Evolutionary conservation across 257 asterid species (phyloP).

Genomic region (Scutellaria galericulata): DNA sequence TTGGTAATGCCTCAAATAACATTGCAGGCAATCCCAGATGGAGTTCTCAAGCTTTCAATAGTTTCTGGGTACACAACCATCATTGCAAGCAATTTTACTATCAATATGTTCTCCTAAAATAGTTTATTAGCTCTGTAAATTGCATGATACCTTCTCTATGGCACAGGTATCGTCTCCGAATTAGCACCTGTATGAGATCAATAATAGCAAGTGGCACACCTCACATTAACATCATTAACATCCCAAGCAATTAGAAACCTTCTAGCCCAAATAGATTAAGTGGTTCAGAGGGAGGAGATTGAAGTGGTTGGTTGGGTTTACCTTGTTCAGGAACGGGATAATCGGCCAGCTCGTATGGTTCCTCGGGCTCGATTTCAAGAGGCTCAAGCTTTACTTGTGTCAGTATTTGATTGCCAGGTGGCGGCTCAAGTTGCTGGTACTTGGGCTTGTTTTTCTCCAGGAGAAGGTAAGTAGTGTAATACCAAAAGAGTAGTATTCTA

Average conservation of each 20-base stretch:
- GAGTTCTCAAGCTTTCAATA: slow-evolving; percentile 16
- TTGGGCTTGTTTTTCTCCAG: slow-evolving; percentile 92
- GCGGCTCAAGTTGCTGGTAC: slow-evolving; percentile 78
- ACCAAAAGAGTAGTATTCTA: slow-evolving; percentile 84
- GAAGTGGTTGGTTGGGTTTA: slow-evolving; percentile 71
- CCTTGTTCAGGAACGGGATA: slow-evolving; percentile 71
- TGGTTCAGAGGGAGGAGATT: slow-evolving; percentile 72
- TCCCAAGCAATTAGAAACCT: slow-evolving; percentile 75
- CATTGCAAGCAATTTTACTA: slow-evolving; percentile 35
- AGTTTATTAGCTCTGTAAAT: slow-evolving; percentile 45
- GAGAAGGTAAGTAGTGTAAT: slow-evolving; percentile 84
- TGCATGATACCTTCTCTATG: slow-evolving; percentile 54
- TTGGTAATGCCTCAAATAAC: slow-evolving; percentile 20
- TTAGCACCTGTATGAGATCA: slow-evolving; percentile 84
- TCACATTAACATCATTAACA: slow-evolving; percentile 55
- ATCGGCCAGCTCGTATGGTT: slow-evolving; percentile 49
- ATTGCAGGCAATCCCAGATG: slow-evolving; percentile 30
- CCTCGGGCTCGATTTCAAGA: slow-evolving; percentile 53
- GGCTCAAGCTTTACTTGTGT: slow-evolving; percentile 51
- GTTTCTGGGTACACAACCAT: slow-evolving; percentile 29
- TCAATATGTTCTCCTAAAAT: slow-evolving; percentile 19
- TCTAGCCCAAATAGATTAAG: slow-evolving; percentile 82
- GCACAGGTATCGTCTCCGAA: slow-evolving; percentile 53
- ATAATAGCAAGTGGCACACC: slow-evolving; percentile 65
- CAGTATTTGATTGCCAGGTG: slow-evolving; percentile 47